Percentiles rank a stretch among this genome's conserved stretches.
These are phyloP conservation scores for Tubosaeta brunneosetosa DNA, from an alignment of 768 basidiomycete species.

Conservation along the genomic window DNA sequence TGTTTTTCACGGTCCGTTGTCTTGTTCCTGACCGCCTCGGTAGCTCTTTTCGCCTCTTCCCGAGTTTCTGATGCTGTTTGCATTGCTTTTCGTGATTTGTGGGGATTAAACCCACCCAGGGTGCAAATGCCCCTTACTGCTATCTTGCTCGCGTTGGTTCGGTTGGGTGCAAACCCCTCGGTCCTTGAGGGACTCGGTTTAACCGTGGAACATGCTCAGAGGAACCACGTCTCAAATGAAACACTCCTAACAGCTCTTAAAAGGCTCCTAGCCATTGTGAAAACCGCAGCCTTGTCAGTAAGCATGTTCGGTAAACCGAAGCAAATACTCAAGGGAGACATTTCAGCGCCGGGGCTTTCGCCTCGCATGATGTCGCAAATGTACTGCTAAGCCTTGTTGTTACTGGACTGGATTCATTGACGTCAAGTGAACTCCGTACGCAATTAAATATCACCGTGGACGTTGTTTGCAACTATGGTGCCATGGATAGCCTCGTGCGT, in stretches of 20 bases:
- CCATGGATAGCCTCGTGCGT: constrained; percentile 32
- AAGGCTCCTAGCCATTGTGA: constrained; percentile 41
- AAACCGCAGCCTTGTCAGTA: constrained; percentile 44
- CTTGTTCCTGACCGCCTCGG: constrained; percentile 8
- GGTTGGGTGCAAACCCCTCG: constrained; percentile 41
- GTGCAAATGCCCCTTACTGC: constrained; percentile 32
- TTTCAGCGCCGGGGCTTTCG: constrained; percentile 31
- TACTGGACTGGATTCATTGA: constrained; percentile 52
- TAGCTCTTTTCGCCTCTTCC: constrained; percentile 14
- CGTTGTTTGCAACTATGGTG: constrained; percentile 35
- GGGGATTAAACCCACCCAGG: constrained; percentile 19
- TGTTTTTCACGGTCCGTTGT: neutral
- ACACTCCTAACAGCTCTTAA: constrained; percentile 33
- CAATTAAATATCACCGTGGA: constrained; percentile 49
- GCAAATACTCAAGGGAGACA: constrained; percentile 1
- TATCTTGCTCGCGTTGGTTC: constrained; percentile 36
- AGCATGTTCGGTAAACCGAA: neutral
- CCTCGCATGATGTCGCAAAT: constrained; percentile 43
- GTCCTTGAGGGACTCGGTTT: constrained; percentile 36
- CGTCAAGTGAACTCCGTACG: constrained; percentile 39
- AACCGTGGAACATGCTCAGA: constrained; percentile 8
- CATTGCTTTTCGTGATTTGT: constrained; percentile 33
- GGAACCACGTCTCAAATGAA: constrained; percentile 12
- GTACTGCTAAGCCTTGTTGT: constrained; percentile 48
- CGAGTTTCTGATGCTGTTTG: constrained; percentile 32